phyloP scores from a whole-genome alignment of 2,329 filamentous ascomycete genomes.

The Diplodia scrobiculata region DNA sequence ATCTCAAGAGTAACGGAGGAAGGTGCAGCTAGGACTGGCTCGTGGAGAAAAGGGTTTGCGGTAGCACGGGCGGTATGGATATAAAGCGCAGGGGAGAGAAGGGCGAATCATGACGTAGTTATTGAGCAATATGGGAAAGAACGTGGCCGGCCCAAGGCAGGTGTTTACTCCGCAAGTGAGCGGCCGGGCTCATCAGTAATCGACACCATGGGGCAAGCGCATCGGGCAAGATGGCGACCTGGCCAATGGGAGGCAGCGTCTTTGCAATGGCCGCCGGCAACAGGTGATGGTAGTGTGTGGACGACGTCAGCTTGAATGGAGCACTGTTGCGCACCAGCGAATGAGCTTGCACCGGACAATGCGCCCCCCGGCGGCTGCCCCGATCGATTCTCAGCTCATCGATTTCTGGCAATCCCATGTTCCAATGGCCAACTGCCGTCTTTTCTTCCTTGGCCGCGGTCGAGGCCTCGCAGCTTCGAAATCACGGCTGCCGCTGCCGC shows the following conservation, averaged over 20 bases:
- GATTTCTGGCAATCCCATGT: slow-evolving; percentile 11
- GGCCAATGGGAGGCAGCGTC: neutral
- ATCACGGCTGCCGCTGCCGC: neutral
- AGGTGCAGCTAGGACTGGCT: no score
- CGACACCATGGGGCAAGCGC: neutral
- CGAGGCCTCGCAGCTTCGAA: slow-evolving; percentile 3
- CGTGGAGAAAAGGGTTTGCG: neutral
- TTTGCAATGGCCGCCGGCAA: neutral
- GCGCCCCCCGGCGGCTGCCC: neutral
- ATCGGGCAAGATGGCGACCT: neutral
- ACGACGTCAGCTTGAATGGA: slow-evolving; percentile 18
- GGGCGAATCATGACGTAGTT: slow-evolving; percentile 10
- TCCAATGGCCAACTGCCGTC: neutral
- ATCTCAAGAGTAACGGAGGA: neutral
- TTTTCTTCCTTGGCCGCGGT: neutral
- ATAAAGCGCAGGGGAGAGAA: slow-evolving; percentile 3
- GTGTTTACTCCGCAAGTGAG: neutral
- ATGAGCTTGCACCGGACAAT: neutral
- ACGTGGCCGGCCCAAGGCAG: neutral
- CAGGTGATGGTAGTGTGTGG: slow-evolving; percentile 3
- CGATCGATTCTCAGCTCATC: neutral
- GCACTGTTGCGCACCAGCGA: neutral
- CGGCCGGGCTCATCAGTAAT: neutral
- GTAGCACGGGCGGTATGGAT: neutral
- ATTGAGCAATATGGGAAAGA: slow-evolving; percentile 15